phyloP scores from a whole-genome alignment of 1,139 yeast genomes.

The Geotrichum restrictum region DNA sequence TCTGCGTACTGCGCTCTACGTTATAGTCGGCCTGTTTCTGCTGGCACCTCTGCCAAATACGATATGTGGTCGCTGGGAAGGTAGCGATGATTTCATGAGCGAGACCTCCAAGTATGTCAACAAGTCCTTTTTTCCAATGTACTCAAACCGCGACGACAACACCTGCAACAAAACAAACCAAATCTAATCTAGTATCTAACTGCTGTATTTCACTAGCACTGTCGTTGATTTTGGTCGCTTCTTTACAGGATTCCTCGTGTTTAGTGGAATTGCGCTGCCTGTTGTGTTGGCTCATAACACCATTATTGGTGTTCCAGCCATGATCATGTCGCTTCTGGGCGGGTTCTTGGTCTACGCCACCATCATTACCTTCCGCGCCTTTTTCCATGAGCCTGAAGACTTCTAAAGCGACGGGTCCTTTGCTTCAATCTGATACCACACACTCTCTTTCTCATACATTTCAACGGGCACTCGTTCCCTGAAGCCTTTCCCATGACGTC shows the following conservation, averaged over 20 bases:
- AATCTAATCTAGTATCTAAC: no score
- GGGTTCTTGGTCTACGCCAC: slow-evolving; percentile 70
- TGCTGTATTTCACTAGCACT: slow-evolving; percentile 29
- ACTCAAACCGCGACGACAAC: no score
- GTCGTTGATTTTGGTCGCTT: slow-evolving; percentile 64
- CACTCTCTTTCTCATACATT: no score
- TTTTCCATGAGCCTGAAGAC: slow-evolving; percentile 60
- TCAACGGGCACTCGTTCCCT: neutral
- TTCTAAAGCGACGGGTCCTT: slow-evolving; percentile 33
- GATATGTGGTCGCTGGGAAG: slow-evolving; percentile 43
- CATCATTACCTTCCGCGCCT: slow-evolving; percentile 65
- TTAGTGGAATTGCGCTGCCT: slow-evolving; percentile 67
- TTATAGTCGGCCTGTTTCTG: slow-evolving; percentile 43
- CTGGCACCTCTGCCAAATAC: slow-evolving; percentile 70
- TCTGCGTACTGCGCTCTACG: slow-evolving; percentile 18
- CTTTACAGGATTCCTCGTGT: slow-evolving; percentile 59
- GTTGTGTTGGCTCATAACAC: slow-evolving; percentile 61
- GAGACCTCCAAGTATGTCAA: slow-evolving; percentile 43
- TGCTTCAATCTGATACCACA: no score
- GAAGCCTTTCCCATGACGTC: neutral
- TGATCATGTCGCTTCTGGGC: slow-evolving; percentile 61
- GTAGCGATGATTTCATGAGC: slow-evolving; percentile 48
- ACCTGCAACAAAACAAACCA: no score
- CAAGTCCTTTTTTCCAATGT: no score
- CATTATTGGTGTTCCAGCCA: slow-evolving; percentile 56